These are phyloP conservation scores for Phlebiopsis gigantea DNA, from an alignment of 768 basidiomycete species.

Conservation along the genomic window DNA sequence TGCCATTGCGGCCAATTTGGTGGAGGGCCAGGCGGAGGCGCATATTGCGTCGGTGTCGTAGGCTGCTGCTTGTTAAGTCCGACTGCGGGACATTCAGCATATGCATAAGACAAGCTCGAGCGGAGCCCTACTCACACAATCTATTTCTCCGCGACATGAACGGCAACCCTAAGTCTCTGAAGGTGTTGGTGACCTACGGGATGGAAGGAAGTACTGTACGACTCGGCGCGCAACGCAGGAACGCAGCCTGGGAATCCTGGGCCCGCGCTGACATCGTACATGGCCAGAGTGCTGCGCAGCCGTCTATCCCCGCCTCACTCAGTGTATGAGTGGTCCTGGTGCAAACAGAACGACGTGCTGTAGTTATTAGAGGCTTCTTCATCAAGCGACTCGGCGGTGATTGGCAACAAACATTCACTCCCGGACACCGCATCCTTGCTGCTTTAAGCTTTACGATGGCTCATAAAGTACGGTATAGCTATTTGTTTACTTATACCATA, in stretches of 20 bases:
- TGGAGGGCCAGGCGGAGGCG: slow-evolving; percentile 11
- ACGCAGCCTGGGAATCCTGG: no score
- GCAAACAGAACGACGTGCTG: no score
- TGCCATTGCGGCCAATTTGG: slow-evolving; percentile 8
- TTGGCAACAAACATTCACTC: no score
- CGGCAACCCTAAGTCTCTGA: not conserved
- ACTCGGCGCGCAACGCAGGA: no score
- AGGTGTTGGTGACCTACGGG: not conserved
- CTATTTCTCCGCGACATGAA: not conserved
- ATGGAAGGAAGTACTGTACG: not conserved
- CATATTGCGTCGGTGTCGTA: not conserved
- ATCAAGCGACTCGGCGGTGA: no score
- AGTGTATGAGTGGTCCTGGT: not conserved
- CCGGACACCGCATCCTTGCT: no score
- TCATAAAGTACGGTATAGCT: no score
- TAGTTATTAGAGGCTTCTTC: no score
- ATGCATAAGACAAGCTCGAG: not conserved
- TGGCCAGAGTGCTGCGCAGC: not conserved
- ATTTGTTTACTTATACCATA: no score
- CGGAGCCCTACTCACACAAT: not conserved
- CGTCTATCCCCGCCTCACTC: not conserved
- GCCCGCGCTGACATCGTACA: not conserved
- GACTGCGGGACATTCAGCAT: not conserved
- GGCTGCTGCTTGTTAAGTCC: not conserved
- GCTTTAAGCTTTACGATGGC: no score